Evolutionary conservation across 345 rosid genomes (phyloP), one percentile per base, ranked within the genome.

Genomic region (Theobroma cacao): DNA sequence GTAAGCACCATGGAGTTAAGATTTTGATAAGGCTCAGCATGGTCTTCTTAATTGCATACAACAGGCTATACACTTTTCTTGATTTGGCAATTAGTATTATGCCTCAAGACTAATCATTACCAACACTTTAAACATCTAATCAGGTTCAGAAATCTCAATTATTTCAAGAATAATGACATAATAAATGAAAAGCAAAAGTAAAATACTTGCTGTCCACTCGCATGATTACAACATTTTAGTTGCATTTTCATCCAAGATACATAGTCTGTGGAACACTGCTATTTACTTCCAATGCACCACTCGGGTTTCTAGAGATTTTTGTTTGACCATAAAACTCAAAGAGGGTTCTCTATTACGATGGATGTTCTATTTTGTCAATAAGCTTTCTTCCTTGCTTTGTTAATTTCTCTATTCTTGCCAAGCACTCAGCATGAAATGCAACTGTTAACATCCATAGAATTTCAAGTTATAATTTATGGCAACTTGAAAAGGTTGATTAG

Each of bases 181-280:
- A 47, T 24, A 7, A 67, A 13, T 43, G 12, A 0, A 43, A 68
- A 28, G 6, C 18, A 15, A 56, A 28, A 56, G 36, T 14, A 36
- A 73, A 52, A 20, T 1, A 34, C n/a, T 15, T 73, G 24, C 33
- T 73, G n/a, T 43, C 12, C 36, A 34, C 20, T 73, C 3, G 4
- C 75, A 52, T 50, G 11, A 50, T 52, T n/a, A 10, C 64, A 5
- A 73, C 2, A 4, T 55, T 50, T 30, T 47, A 30, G 12, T 28
- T 48, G 28, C 74, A 70, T 70, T 50, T 47, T 50, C 38, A 48
- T 50, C 75, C 38, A 47, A 50, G 74, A 45, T 7, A n/a, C 56
- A 30, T 56, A 4, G 12, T 33, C 3, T 63, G 34, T 60, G 65
- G n/a, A 61, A 31, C 22, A 2, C 4, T 62, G 38, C 4, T 62